Base-by-base conservation (phyloP, 2,329 filamentous ascomycete genomes). In the Trichoderma aggressivum region DNA sequence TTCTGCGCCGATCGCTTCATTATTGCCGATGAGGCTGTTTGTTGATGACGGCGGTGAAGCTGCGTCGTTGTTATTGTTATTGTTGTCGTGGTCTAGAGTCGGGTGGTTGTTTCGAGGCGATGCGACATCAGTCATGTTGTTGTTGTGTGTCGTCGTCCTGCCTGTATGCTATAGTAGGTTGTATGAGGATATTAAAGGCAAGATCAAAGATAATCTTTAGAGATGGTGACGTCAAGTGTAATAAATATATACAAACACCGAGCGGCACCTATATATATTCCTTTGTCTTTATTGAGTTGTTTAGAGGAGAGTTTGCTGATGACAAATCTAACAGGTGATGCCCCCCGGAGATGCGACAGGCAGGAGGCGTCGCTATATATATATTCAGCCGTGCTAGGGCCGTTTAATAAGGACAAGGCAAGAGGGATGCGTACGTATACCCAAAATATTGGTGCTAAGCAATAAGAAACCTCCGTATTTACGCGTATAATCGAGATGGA, bases 321-420 rank as follows among this genome's bases (percentile, higher is more conserved):
- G 56, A 69, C 65, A 69, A 69, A 69, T 69, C 36, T 69, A 69
- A 69, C 65, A 61, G 56, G 56, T 61, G 65, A 69, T 60, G 56
- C 30, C 34, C 34, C 62, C 21, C 59, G 34, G 59, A 64, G 43
- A 64, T 50, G 39, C 62, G 43, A 55, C 36, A 30, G 16, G 36
- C 36, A 50, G n/a, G 50, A 26, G 21, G 63, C 63, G 7, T 34
- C 43, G 18, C 24, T 69, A 60, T 69, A 69, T 69, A 69, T 69
- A 69, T 43, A 56, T 24, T 24, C 18, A 30, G 64, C 56, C 32
- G 28, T 21, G 28, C 56, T 59, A 21, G 56, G 53, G n/a, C 43
- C 43, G 43, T 50, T 50, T 12, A 50, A 21, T 50, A 50, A 50
- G 55, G 26, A 21, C n/a, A 50, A 50, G 55, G 55, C 55, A 58